Percentiles rank a stretch among this genome's conserved stretches.
Evolutionary conservation across 1,284 basidiomycete species (phyloP).

Genomic region (Malassezia psittaci): DNA sequence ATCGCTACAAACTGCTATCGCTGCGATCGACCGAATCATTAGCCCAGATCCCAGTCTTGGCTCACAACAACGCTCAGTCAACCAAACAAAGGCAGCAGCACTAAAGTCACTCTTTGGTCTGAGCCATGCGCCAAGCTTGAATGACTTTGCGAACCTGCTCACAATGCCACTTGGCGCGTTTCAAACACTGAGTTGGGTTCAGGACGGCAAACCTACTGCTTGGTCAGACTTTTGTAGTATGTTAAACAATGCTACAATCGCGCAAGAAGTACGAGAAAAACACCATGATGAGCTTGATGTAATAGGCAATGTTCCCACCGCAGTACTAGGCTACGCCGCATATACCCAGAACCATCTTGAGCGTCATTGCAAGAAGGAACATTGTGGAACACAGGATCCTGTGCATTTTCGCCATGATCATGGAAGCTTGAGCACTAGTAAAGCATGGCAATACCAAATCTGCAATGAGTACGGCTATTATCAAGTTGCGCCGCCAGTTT

Average conservation of each 20-base stretch:
- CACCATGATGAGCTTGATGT: background rate
- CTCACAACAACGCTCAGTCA: slow-evolving; percentile 22
- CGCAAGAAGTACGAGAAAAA: background rate
- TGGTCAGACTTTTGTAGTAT: slow-evolving; percentile 1
- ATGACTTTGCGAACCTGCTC: slow-evolving; percentile 35
- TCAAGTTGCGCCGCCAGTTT: slow-evolving; percentile 32
- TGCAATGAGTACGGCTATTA: slow-evolving; percentile 95
- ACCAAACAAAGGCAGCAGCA: slow-evolving; percentile 18
- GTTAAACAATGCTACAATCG: background rate
- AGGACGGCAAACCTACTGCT: background rate
- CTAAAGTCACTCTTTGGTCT: slow-evolving; percentile 30
- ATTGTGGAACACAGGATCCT: background rate
- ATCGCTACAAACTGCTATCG: slow-evolving; percentile 56
- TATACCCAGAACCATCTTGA: background rate
- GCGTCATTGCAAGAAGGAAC: background rate
- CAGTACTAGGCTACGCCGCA: background rate
- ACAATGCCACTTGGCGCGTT: slow-evolving; percentile 33
- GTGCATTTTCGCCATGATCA: slow-evolving; percentile 52
- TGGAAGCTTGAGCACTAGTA: slow-evolving; percentile 63
- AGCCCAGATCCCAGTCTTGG: slow-evolving; percentile 32
- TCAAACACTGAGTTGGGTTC: slow-evolving; percentile 18
- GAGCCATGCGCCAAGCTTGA: slow-evolving; percentile 22
- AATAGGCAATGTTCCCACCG: background rate
- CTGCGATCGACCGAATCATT: slow-evolving; percentile 32
- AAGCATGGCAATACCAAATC: slow-evolving; percentile 66